Percentiles rank a stretch among this genome's conserved stretches.
Evolutionary conservation across 208 protist genomes (phyloP).

Genomic region (Wallacemonas rigidus): DNA sequence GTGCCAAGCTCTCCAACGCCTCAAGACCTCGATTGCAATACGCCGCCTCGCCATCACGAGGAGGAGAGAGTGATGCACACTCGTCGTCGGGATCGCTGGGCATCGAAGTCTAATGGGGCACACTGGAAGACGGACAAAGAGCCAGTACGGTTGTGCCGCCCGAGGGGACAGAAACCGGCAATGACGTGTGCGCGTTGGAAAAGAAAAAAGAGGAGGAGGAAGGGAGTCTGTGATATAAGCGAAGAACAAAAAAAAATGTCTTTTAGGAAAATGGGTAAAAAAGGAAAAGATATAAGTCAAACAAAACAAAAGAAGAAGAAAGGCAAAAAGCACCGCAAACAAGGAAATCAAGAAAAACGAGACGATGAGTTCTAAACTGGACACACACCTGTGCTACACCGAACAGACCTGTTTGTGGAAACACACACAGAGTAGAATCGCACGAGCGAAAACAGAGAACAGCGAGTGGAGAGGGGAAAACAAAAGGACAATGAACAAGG

Average conservation of each 20-base stretch:
- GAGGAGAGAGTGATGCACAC: background rate
- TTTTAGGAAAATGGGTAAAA: background rate
- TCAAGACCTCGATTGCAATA: conserved; percentile 13
- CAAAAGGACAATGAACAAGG: too few species aligned
- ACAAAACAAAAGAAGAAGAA: conserved; percentile 1
- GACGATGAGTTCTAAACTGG: conserved; percentile 7
- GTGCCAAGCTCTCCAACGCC: background rate
- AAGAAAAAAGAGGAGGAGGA: background rate
- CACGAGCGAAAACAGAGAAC: too few species aligned
- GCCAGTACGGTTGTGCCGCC: background rate
- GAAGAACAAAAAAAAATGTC: conserved; percentile 12
- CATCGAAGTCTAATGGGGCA: background rate
- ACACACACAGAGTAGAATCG: too few species aligned
- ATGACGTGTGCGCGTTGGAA: conserved; percentile 6
- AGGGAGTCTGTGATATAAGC: background rate
- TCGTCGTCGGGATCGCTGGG: background rate
- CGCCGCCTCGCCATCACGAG: background rate
- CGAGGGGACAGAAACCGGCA: background rate
- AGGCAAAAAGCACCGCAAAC: background rate
- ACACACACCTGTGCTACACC: conserved; percentile 1
- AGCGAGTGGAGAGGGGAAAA: too few species aligned
- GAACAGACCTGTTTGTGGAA: too few species aligned
- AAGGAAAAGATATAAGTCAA: background rate
- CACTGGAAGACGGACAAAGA: background rate
- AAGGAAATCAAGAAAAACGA: conserved; percentile 17